Conservation (phyloP, 768 basidiomycete genomes). For the Rhizopogon salebrosus region DNA sequence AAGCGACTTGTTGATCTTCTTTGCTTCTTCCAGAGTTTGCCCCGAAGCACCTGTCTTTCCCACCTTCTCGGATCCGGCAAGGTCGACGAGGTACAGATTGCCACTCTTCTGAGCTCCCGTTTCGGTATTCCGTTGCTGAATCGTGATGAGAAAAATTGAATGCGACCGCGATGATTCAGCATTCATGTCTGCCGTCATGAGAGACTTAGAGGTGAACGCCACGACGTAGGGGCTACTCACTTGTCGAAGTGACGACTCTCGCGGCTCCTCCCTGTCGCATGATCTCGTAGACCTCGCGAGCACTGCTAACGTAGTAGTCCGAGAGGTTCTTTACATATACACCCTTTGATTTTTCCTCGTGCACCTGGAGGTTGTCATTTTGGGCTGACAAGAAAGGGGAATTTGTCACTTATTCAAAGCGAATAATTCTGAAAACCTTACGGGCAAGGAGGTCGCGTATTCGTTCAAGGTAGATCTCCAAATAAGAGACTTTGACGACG, state of each 20-base stretch:
- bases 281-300: constrained; percentile 95
- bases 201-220: constrained; percentile 3
- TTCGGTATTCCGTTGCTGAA: constrained; percentile 94
- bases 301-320: constrained; percentile 96
- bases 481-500: constrained; percentile 98
- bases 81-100: constrained; percentile 94
- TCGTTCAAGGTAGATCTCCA: constrained; percentile 98
- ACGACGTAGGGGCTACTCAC: constrained; percentile 43
- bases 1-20: constrained; percentile 99
- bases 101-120: constrained; percentile 95
- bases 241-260: constrained; percentile 89
- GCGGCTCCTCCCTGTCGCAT: constrained; percentile 95
- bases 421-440: constrained; percentile 35
- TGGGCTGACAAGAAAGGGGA: constrained; percentile 50
- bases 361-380: constrained; percentile 97
- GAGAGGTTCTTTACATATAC: constrained; percentile 98
- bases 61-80: constrained; percentile 98
- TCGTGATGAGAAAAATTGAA: constrained; percentile 97
- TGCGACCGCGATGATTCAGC: constrained; percentile 98
- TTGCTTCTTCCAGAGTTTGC: constrained; percentile 97
- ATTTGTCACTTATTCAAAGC: neutral
- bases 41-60: constrained; percentile 99
- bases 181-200: constrained; percentile 80
- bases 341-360: constrained; percentile 96
- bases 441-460: constrained; percentile 94